These are phyloP conservation scores for Auriscalpium vulgare DNA, from an alignment of 768 basidiomycete genomes.

Conservation along the genomic window DNA sequence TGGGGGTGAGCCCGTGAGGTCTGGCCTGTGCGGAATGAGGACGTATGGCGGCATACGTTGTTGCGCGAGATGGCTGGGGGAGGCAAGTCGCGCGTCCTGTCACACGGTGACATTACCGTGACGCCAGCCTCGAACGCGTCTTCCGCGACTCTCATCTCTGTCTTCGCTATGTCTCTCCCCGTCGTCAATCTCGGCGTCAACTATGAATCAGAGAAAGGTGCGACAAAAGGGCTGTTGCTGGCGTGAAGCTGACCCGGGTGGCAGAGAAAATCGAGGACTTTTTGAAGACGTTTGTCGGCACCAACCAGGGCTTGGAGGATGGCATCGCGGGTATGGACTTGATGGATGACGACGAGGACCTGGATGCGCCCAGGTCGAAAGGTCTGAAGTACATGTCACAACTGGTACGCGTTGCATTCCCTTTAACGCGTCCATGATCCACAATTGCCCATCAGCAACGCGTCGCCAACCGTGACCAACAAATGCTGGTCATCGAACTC, in stretches of 20 bases:
- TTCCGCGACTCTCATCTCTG: slow-evolving; percentile 3
- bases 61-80: not conserved
- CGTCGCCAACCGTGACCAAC: slow-evolving; percentile 88
- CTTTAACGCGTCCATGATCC: slow-evolving; percentile 1
- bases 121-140: slow-evolving; percentile 14
- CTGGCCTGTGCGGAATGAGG: not conserved
- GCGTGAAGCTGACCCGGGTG: not conserved
- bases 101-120: not conserved
- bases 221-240: not conserved
- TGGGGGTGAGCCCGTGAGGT: too few relatives aligned
- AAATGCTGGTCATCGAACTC: slow-evolving; percentile 81
- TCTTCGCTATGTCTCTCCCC: slow-evolving; percentile 53
- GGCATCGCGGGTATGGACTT: slow-evolving; percentile 69
- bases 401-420: slow-evolving; percentile 45
- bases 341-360: slow-evolving; percentile 36
- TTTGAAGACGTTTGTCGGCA: slow-evolving; percentile 57
- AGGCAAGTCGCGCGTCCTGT: slow-evolving; percentile 14
- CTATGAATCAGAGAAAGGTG: slow-evolving; percentile 71
- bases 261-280: slow-evolving; percentile 66
- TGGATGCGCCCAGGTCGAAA: slow-evolving; percentile 26
- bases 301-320: slow-evolving; percentile 55
- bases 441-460: slow-evolving; percentile 52
- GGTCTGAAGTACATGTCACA: slow-evolving; percentile 76
- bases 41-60: not conserved
- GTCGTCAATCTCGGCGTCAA: slow-evolving; percentile 51